Evolutionary conservation across 306 rosid species (phyloP).

Genomic region (Myrica gale): DNA sequence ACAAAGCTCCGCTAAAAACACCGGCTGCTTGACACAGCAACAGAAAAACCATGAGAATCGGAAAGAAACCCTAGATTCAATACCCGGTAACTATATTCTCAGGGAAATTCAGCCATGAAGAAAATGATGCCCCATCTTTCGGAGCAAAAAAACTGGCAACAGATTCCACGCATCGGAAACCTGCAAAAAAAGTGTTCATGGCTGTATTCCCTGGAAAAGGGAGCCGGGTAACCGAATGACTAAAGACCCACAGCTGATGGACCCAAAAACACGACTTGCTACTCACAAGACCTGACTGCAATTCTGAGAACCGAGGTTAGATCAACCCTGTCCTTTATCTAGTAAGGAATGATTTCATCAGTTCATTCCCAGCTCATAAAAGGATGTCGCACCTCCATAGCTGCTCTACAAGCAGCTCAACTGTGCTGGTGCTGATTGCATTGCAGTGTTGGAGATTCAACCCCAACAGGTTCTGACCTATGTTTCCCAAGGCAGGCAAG

Average conservation of each 20-base stretch:
- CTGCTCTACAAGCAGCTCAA: slow-evolving; percentile 52
- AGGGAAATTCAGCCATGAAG: slow-evolving; percentile 50
- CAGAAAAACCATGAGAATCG: slow-evolving; percentile 27
- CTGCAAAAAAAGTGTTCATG: slow-evolving; percentile 59
- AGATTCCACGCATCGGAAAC: slow-evolving; percentile 51
- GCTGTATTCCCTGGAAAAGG: slow-evolving; percentile 67
- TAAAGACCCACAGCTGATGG: slow-evolving; percentile 66
- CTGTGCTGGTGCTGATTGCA: slow-evolving; percentile 48
- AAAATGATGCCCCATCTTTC: slow-evolving; percentile 32
- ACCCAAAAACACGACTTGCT: slow-evolving; percentile 58
- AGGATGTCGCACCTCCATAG: slow-evolving; percentile 86
- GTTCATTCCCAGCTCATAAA: slow-evolving; percentile 37
- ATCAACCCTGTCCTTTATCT: slow-evolving; percentile 21
- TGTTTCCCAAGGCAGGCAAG: slow-evolving; percentile 46
- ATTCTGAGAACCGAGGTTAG: slow-evolving; percentile 32
- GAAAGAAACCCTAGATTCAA: slow-evolving; percentile 44
- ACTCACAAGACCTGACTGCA: slow-evolving; percentile 45
- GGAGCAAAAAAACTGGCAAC: slow-evolving; percentile 49
- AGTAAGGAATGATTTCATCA: neutral
- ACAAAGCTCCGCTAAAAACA: slow-evolving; percentile 29
- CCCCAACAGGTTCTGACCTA: slow-evolving; percentile 70
- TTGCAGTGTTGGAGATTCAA: slow-evolving; percentile 76
- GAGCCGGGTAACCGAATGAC: slow-evolving; percentile 47
- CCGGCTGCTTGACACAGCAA: slow-evolving; percentile 30
- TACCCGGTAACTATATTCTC: slow-evolving; percentile 47